phyloP scores from a whole-genome alignment of 2,329 filamentous ascomycete species.

The Chrysoporthe puriensis region DNA sequence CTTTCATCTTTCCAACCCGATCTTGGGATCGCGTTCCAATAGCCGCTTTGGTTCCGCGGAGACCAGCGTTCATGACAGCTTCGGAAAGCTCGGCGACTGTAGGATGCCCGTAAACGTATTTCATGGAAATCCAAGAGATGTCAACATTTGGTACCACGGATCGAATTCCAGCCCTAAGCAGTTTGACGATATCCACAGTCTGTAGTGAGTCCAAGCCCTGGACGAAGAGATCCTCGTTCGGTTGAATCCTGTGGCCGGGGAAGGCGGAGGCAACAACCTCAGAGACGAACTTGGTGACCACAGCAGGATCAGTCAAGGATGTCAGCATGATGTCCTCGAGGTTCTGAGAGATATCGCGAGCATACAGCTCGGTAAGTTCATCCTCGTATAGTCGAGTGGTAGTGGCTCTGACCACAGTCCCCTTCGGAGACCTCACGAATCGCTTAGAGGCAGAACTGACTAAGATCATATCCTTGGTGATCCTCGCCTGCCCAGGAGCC shows the following conservation, averaged over 20 bases:
- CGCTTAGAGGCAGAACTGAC: conserved; percentile 2
- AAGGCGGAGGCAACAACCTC: conserved; percentile 24
- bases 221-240: conserved; percentile 29
- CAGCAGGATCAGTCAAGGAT: not conserved
- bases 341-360: conserved; percentile 17
- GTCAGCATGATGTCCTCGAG: conserved; percentile 3
- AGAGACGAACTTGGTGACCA: conserved; percentile 17
- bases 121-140: conserved; percentile 22
- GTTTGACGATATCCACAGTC: conserved; percentile 28
- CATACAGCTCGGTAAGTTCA: conserved; percentile 2
- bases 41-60: not conserved
- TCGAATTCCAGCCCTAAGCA: conserved; percentile 26
- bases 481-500: conserved; percentile 18
- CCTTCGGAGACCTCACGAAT: conserved; percentile 19
- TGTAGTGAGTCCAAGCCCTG: conserved; percentile 30
- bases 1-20: conserved; percentile 11
- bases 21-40: not conserved
- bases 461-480: conserved; percentile 21
- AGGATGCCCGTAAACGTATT: conserved; percentile 29
- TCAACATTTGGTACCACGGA: not conserved
- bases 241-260: conserved; percentile 10
- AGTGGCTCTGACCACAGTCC: conserved; percentile 18
- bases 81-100: conserved; percentile 25
- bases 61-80: not conserved
- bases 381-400: conserved; percentile 11